phyloP scores from a whole-genome alignment of 768 basidiomycete species.

The Collybia mongolica region DNA sequence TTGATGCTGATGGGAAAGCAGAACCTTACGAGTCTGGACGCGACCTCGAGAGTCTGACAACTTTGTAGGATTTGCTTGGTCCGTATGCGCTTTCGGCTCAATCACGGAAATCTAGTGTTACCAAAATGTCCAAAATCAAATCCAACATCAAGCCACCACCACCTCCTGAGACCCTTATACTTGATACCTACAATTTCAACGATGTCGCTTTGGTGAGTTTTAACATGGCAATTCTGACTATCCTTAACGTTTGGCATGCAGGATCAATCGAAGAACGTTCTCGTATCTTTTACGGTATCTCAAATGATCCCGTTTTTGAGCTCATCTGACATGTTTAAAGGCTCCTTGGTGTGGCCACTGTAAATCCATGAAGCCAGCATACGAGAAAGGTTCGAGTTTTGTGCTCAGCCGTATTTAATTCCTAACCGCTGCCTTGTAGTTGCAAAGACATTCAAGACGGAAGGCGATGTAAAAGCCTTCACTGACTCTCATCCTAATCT shows the following conservation, averaged over 20 bases:
- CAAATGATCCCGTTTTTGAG: constrained; percentile 6
- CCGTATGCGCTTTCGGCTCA: neutral
- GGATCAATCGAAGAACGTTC: constrained; percentile 75
- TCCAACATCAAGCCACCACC: constrained; percentile 88
- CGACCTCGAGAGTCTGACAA: constrained; percentile 73
- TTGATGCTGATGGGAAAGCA: constrained; percentile 63
- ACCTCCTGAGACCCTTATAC: constrained; percentile 62
- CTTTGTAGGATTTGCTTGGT: constrained; percentile 55
- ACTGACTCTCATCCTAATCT: neutral
- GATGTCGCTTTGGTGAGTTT: constrained; percentile 61
- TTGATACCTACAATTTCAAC: constrained; percentile 75
- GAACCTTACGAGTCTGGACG: constrained; percentile 76
- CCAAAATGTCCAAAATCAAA: constrained; percentile 74
- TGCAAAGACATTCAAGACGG: constrained; percentile 74
- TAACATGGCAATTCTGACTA: neutral
- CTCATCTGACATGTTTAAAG: constrained; percentile 23
- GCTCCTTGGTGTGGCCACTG: constrained; percentile 94
- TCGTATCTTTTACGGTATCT: constrained; percentile 79
- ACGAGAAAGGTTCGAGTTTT: constrained; percentile 62
- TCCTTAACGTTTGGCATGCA: constrained; percentile 18
- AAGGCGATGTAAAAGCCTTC: constrained; percentile 57
- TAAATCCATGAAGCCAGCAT: constrained; percentile 85
- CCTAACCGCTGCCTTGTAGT: constrained; percentile 37
- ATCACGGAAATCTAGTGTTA: constrained; percentile 47
- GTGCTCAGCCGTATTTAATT: neutral